Evolutionary conservation across 305 asterid species (phyloP).

Genomic region (Solanum hybrid): DNA sequence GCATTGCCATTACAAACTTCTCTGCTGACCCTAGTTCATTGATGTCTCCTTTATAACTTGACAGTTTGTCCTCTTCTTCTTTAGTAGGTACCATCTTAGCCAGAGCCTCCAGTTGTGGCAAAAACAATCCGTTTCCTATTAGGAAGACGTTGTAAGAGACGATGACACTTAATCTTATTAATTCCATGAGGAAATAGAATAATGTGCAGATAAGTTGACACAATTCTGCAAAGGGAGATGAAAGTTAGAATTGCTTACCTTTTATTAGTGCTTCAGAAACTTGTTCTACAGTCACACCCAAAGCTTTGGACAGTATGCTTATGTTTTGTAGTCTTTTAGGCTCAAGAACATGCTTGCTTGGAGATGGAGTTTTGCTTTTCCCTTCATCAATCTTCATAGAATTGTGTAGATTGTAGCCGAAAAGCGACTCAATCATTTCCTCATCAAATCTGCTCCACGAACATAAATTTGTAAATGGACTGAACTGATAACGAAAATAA

Average conservation of each 20-base stretch:
- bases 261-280: conserved; percentile 61
- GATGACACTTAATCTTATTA: not conserved
- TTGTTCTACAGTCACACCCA: conserved; percentile 71
- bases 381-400: conserved; percentile 44
- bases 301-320: conserved; percentile 78
- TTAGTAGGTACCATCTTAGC: conserved; percentile 81
- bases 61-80: conserved; percentile 71
- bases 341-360: conserved; percentile 80
- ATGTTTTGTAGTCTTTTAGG: conserved; percentile 86
- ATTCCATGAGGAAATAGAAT: not conserved
- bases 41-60: conserved; percentile 61
- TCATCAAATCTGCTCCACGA: conserved; percentile 63
- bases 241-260: conserved; percentile 28
- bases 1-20: conserved; percentile 66
- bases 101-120: conserved; percentile 84
- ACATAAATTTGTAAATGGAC: not conserved
- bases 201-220: not conserved
- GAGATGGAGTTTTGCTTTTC: conserved; percentile 76
- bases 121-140: conserved; percentile 66
- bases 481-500: not conserved
- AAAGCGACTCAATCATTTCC: conserved; percentile 87
- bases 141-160: not conserved
- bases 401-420: conserved; percentile 71
- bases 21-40: conserved; percentile 74
- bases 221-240: not conserved